Evolutionary conservation across 2,329 filamentous ascomycete genomes (phyloP), one percentile per base, ranked within the genome.

Genomic region (Thermoascus crustaceus): DNA sequence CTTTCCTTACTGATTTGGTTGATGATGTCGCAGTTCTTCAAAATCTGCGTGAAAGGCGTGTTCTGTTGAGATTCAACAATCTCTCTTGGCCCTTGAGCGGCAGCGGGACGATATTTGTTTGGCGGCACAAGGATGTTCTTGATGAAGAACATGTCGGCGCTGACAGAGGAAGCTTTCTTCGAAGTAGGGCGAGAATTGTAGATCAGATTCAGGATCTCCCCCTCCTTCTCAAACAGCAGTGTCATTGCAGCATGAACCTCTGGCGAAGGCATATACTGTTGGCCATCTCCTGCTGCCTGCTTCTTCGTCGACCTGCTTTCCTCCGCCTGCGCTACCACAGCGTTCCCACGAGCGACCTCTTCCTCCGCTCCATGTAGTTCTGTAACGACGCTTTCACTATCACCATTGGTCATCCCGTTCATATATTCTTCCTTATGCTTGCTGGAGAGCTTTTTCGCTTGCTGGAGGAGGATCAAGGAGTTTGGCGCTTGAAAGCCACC

Each of bases 121-220:
- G 91, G 91, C 2, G 93, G 87, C 0, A 98, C 86, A 9, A 96
- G 69, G 34, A 98, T 68, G 22, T 79, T 81, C 38, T 83, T 80
- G 38, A 96, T 71, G 64, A 98, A 98, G 64, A 98, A 96, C 80
- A 96, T 94, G 47, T 94, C 84, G 1, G 85, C 76, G 2, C 69
- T 78, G n/a, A 86, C 68, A 11, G 66, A 66, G 5, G 63, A 63
- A 23, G 69, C 63, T 37, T 72, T 75, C 54, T 76, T 79, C 4
- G 72, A 67, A n/a, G 59, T 53, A 4, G 81, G 77, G 39, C 82
- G 79, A 11, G 85, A 82, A 54, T 80, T 82, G 63, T 95, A 98
- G 4, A 98, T 67, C n/a, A 95, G 69, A 10, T 78, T 72, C 27
- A 98, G 60, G 20, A 98, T 72, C 27, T 94, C 86, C 43, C 82